phyloP scores from a whole-genome alignment of 2,329 filamentous ascomycete species.

The Helotiales sp. region DNA sequence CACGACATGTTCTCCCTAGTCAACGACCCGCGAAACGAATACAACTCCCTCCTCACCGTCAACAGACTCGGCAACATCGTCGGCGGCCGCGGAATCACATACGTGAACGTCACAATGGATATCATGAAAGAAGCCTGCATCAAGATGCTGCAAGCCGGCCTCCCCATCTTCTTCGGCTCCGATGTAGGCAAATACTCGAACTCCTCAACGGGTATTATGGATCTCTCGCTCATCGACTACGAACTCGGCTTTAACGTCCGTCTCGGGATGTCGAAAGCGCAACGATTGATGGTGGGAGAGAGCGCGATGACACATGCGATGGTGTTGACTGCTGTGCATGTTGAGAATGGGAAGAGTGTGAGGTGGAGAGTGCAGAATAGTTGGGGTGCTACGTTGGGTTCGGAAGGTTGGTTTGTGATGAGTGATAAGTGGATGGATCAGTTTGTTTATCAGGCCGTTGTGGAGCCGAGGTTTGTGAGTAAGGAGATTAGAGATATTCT shows the following conservation, averaged over 20 bases:
- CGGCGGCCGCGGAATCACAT: slow-evolving; percentile 75
- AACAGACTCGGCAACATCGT: slow-evolving; percentile 81
- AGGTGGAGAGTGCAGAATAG: slow-evolving; percentile 89
- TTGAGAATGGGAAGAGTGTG: slow-evolving; percentile 67
- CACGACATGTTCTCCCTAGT: slow-evolving; percentile 79
- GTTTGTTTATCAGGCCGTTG: slow-evolving; percentile 85
- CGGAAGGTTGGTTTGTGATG: slow-evolving; percentile 90
- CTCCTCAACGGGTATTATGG: slow-evolving; percentile 74
- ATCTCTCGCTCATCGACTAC: slow-evolving; percentile 77
- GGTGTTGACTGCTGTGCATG: slow-evolving; percentile 85
- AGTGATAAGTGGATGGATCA: slow-evolving; percentile 79
- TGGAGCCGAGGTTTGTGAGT: slow-evolving; percentile 71
- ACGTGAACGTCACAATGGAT: slow-evolving; percentile 80
- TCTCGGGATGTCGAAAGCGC: slow-evolving; percentile 76
- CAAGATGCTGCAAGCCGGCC: slow-evolving; percentile 75
- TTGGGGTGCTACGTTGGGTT: slow-evolving; percentile 73
- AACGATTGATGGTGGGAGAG: slow-evolving; percentile 75
- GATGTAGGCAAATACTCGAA: slow-evolving; percentile 87
- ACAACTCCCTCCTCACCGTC: slow-evolving; percentile 75
- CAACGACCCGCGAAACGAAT: slow-evolving; percentile 81
- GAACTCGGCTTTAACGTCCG: slow-evolving; percentile 81
- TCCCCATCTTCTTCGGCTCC: slow-evolving; percentile 86
- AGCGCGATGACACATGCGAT: slow-evolving; percentile 90
- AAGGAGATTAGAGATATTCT: slow-evolving; percentile 73
- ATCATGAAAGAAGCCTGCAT: slow-evolving; percentile 76